phyloP scores from a whole-genome alignment of 345 rosid species.

The Turnera subulata region DNA sequence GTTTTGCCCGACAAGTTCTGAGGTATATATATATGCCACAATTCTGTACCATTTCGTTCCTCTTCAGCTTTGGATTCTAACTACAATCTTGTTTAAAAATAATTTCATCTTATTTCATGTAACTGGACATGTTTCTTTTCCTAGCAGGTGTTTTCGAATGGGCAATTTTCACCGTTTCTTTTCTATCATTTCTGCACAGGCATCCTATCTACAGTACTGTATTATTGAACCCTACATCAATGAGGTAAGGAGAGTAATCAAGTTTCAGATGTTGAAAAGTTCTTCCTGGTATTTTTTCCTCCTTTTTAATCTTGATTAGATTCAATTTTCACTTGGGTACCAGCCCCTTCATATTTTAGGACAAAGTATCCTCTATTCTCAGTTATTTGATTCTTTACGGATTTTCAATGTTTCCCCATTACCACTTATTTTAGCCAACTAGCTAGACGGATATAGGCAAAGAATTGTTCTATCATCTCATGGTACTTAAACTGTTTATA shows the following conservation, averaged over 20 bases:
- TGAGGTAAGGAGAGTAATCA: slow-evolving; percentile 43
- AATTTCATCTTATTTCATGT: slow-evolving; percentile 2
- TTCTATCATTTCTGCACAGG: slow-evolving; percentile 50
- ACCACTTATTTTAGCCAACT: no score
- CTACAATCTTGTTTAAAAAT: background rate
- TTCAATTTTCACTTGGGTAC: no score
- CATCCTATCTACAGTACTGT: slow-evolving; percentile 76
- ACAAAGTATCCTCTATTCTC: no score
- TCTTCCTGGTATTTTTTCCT: background rate
- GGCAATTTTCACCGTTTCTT: slow-evolving; percentile 69
- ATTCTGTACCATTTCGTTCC: no score
- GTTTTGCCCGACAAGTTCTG: slow-evolving; percentile 64
- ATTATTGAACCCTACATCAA: slow-evolving; percentile 57
- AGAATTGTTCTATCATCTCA: no score
- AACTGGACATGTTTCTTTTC: slow-evolving; percentile 5
- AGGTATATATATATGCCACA: slow-evolving; percentile 32
- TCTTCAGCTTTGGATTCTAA: no score
- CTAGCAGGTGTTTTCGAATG: slow-evolving; percentile 48
- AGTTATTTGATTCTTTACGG: no score
- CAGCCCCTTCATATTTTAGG: no score
- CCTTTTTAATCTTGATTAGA: background rate
- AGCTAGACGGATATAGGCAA: no score
- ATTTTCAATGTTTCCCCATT: no score
- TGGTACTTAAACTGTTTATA: no score
- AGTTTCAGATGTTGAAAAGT: no score